A percentile compares a stretch with the other conserved stretches of the same genome.
These are phyloP conservation scores for Nothopassalora personata DNA, from an alignment of 2,329 filamentous ascomycete species.

Conservation along the genomic window DNA sequence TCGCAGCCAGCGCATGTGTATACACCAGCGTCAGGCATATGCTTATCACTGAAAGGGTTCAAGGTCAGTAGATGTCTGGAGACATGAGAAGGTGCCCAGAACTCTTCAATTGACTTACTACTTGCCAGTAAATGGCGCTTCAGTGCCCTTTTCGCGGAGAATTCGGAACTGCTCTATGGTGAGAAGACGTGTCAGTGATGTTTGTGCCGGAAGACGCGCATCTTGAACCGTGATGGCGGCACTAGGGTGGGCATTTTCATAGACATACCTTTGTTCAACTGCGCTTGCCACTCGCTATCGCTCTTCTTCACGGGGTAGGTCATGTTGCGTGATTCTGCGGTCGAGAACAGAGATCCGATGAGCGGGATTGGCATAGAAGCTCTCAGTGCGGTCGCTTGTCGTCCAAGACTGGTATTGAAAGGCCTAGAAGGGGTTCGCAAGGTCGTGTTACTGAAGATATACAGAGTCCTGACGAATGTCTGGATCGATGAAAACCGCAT, in stretches of 20 bases:
- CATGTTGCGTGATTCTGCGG: constrained; percentile 54
- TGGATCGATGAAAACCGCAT: constrained; percentile 49
- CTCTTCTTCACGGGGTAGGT: constrained; percentile 75
- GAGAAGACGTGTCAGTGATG: constrained; percentile 29
- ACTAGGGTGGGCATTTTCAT: not conserved
- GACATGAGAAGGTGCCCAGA: too few relatives aligned
- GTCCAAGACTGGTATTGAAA: constrained; percentile 26
- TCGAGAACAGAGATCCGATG: constrained; percentile 68
- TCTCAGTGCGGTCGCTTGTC: constrained; percentile 31
- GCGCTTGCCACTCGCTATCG: constrained; percentile 81
- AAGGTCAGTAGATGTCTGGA: too few relatives aligned
- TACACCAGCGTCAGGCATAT: constrained; percentile 67
- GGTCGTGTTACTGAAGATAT: constrained; percentile 45
- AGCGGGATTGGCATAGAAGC: constrained; percentile 74
- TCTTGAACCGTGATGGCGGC: constrained; percentile 13
- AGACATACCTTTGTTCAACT: constrained; percentile 63
- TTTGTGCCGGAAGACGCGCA: not conserved
- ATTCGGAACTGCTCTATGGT: constrained; percentile 88
- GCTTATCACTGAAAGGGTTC: constrained; percentile 56
- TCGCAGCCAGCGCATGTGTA: constrained; percentile 86
- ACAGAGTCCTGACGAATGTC: constrained; percentile 45
- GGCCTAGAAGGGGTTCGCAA: constrained; percentile 20
- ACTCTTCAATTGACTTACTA: constrained; percentile 40
- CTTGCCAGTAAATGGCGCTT: constrained; percentile 70
- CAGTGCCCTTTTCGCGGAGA: constrained; percentile 87